phyloP scores from a whole-genome alignment of 352 stramenopile species.

The Phytophthora pistaciae region DNA sequence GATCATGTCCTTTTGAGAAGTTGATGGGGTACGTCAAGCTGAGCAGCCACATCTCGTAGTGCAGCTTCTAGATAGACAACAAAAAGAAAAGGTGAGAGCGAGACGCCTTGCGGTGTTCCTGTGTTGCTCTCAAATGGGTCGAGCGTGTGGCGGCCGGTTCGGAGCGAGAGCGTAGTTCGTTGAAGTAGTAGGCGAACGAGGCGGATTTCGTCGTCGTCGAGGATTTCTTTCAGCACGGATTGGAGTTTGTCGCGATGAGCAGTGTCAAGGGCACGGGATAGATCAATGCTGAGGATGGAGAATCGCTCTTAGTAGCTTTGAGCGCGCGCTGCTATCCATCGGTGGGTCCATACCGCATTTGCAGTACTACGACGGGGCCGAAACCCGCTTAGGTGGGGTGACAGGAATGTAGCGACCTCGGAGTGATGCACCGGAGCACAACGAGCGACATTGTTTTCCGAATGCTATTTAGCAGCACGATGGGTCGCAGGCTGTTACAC shows the following conservation, averaged over 20 bases:
- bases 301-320: constrained; percentile 10
- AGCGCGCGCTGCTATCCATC: constrained; percentile 5
- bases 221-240: neutral
- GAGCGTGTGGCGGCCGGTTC: neutral
- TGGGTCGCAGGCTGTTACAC: too few species aligned
- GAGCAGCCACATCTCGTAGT: neutral
- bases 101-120: constrained; percentile 13
- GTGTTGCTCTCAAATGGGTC: constrained; percentile 17
- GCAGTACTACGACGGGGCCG: too few species aligned
- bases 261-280: constrained; percentile 7
- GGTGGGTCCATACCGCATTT: too few species aligned
- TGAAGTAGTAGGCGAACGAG: constrained; percentile 9
- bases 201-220: constrained; percentile 14
- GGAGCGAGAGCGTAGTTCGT: neutral
- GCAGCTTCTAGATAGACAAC: constrained; percentile 20
- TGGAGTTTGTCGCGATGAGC: constrained; percentile 9
- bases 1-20: constrained; percentile 14
- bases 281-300: constrained; percentile 11
- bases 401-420: too few species aligned
- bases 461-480: too few species aligned
- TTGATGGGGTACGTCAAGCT: constrained; percentile 7
- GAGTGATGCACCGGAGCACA: too few species aligned
- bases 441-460: too few species aligned
- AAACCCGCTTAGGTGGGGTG: constrained; percentile 5
- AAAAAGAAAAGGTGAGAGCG: constrained; percentile 19